These are phyloP conservation scores for Corymbia calophylla DNA, from an alignment of 441 rosid genomes.

Conservation along the genomic window DNA sequence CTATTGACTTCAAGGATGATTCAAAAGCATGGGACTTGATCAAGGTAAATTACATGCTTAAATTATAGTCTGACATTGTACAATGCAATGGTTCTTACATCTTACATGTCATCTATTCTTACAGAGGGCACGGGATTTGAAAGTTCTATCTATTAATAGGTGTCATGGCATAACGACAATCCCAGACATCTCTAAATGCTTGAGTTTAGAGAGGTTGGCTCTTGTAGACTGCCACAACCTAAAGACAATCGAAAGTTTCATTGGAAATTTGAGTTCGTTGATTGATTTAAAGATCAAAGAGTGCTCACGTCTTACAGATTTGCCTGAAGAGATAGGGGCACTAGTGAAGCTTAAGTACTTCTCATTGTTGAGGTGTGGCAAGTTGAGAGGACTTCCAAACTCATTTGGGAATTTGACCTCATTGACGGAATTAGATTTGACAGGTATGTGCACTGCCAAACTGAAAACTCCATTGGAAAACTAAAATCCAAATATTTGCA, in stretches of 20 bases:
- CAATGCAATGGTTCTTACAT: background rate
- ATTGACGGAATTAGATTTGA: background rate
- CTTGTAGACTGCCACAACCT: background rate
- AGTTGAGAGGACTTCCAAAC: background rate
- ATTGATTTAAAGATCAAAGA: background rate
- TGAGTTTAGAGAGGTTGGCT: background rate
- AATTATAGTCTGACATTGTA: background rate
- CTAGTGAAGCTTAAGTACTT: background rate
- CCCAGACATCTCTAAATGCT: background rate
- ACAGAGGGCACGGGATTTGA: background rate
- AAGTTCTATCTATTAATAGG: background rate
- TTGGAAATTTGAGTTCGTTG: background rate
- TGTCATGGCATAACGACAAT: background rate
- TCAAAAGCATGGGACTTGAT: background rate
- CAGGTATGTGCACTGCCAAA: background rate
- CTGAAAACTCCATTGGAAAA: background rate
- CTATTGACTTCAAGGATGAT: background rate
- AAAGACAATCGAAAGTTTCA: background rate
- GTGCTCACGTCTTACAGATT: background rate
- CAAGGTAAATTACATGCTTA: background rate
- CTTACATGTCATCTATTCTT: background rate
- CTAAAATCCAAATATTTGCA: background rate
- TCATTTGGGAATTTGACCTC: background rate
- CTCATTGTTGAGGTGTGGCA: background rate
- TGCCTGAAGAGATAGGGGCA: background rate